phyloP scores from a whole-genome alignment of 148 eudicot genomes.

The Beta vulgaris region DNA sequence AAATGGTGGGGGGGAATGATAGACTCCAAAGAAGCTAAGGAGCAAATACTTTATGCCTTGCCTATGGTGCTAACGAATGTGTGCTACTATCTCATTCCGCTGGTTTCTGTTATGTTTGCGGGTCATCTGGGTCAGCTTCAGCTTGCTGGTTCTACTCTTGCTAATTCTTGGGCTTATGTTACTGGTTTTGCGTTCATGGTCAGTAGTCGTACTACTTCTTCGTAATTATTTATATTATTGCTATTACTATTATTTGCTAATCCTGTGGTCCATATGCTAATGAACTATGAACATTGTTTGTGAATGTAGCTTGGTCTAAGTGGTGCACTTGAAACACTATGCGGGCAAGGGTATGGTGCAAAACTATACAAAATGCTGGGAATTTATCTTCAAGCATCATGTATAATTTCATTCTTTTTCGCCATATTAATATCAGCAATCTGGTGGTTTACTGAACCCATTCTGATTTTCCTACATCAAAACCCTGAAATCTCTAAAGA shows the following conservation, averaged over 20 bases:
- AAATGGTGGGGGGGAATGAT: conserved; percentile 29
- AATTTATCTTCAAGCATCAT: conserved; percentile 75
- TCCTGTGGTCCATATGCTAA: background rate
- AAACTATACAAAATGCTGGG: conserved; percentile 63
- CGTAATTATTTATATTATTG: background rate
- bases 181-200: conserved; percentile 82
- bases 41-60: conserved; percentile 50
- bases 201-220: too few species aligned
- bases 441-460: conserved; percentile 70
- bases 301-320: conserved; percentile 39
- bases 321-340: conserved; percentile 85
- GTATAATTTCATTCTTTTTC: conserved; percentile 57
- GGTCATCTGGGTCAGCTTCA: conserved; percentile 81
- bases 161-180: conserved; percentile 79
- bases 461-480: conserved; percentile 57
- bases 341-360: conserved; percentile 92
- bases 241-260: too few species aligned
- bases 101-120: conserved; percentile 74
- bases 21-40: conserved; percentile 56
- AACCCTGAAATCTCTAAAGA: conserved; percentile 46
- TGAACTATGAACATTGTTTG: background rate
- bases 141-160: conserved; percentile 74
- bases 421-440: conserved; percentile 48
- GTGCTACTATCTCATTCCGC: conserved; percentile 49
- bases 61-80: conserved; percentile 77